These are phyloP conservation scores for Colletotrichum abscissum DNA, from an alignment of 2,329 filamentous ascomycete genomes.

Conservation along the genomic window DNA sequence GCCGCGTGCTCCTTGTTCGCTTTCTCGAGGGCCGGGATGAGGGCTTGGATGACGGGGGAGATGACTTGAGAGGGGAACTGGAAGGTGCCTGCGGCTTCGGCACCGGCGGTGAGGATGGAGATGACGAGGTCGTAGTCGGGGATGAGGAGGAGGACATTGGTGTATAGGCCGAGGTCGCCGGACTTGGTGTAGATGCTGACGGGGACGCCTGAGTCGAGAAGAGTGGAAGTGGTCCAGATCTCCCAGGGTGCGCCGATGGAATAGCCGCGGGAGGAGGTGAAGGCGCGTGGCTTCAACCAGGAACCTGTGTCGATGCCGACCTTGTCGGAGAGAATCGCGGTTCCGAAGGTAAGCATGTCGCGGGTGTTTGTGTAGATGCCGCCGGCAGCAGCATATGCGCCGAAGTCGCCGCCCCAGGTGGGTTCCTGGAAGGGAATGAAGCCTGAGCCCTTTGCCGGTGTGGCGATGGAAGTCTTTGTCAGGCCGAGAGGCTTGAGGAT, in stretches of 20 bases:
- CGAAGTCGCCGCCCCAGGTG: constrained; percentile 49
- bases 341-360: constrained; percentile 54
- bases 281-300: constrained; percentile 59
- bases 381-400: constrained; percentile 49
- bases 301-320: constrained; percentile 52
- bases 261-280: constrained; percentile 50
- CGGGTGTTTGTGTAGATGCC: constrained; percentile 54
- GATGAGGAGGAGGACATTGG: constrained; percentile 48
- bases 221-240: constrained; percentile 45
- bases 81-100: constrained; percentile 39
- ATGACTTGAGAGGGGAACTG: constrained; percentile 39
- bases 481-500: constrained; percentile 57
- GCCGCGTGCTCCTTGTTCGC: constrained; percentile 52
- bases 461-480: constrained; percentile 50
- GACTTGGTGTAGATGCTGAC: constrained; percentile 49
- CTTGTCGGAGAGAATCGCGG: constrained; percentile 53
- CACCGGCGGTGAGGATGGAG: constrained; percentile 50
- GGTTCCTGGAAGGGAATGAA: constrained; percentile 50
- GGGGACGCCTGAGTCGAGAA: constrained; percentile 43
- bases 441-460: constrained; percentile 45
- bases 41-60: constrained; percentile 42
- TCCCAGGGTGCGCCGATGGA: constrained; percentile 51
- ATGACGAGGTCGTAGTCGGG: constrained; percentile 49
- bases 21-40: constrained; percentile 57
- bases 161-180: constrained; percentile 46